Evolutionary conservation across 768 basidiomycete genomes (phyloP).

Genomic region (Vishniacozyma victoriae): DNA sequence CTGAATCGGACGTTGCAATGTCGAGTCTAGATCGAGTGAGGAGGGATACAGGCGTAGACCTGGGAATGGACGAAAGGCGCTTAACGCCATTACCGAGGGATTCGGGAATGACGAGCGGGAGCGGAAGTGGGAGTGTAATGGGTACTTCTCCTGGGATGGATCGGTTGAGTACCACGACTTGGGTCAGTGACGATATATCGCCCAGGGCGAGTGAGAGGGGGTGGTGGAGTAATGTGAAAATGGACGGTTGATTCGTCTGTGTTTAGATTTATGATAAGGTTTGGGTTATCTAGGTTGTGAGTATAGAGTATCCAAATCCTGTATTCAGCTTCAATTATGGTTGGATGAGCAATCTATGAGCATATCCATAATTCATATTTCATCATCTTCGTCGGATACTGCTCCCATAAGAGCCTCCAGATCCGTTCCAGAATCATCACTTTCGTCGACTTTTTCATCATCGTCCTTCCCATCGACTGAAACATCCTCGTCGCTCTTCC

Average conservation of each 20-base stretch:
- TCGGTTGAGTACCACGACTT: background rate
- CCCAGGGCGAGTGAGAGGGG: background rate
- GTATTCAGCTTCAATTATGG: background rate
- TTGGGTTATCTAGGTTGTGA: background rate
- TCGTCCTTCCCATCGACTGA: background rate
- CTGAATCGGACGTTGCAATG: too few species aligned
- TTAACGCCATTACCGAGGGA: background rate
- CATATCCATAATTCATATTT: background rate
- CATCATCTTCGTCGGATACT: slow-evolving; percentile 1
- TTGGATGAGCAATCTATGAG: background rate
- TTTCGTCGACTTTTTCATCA: slow-evolving; percentile 1
- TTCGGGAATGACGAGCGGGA: background rate
- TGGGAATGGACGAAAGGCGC: background rate
- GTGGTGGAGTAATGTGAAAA: background rate
- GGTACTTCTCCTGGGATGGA: background rate
- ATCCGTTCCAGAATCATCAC: background rate
- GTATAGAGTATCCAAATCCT: background rate
- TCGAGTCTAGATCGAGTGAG: background rate
- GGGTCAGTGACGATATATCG: background rate
- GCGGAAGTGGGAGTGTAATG: background rate
- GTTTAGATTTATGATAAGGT: background rate
- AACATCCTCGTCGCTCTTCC: background rate
- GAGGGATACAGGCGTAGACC: background rate
- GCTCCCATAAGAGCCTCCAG: background rate
- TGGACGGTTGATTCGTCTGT: background rate